Conservation (phyloP, 2,329 filamentous ascomycete genomes). For the Rachicladosporium sp. region DNA sequence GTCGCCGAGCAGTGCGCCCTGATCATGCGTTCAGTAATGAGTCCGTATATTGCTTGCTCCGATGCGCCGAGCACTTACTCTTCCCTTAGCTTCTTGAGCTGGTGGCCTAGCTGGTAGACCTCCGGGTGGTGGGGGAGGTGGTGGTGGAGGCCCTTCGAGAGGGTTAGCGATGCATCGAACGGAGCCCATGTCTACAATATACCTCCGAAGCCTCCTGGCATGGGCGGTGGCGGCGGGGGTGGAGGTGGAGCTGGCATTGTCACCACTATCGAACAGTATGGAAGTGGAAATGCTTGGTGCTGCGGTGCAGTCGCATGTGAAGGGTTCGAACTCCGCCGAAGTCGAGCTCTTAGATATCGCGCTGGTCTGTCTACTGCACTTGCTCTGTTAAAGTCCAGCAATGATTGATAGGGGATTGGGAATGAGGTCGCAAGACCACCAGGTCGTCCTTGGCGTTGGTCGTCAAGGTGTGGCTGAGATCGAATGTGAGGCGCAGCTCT, state of each 20-base stretch:
- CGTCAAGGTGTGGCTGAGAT: no score
- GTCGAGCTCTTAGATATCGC: no score
- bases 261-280: no score
- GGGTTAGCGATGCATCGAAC: background rate
- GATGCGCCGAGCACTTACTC: slow-evolving; percentile 42
- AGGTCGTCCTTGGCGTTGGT: no score
- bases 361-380: no score
- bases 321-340: no score
- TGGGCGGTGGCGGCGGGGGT: slow-evolving; percentile 52
- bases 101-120: slow-evolving; percentile 46
- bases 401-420: no score
- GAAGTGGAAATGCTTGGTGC: no score
- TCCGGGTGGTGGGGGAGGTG: slow-evolving; percentile 51
- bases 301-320: no score
- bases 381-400: no score
- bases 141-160: slow-evolving; percentile 39
- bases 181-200: background rate
- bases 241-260: slow-evolving; percentile 51
- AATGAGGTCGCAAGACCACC: no score
- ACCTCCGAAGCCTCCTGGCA: slow-evolving; percentile 44
- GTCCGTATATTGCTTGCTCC: background rate
- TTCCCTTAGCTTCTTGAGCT: slow-evolving; percentile 41
- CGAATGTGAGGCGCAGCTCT: no score
- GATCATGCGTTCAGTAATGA: slow-evolving; percentile 1
- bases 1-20: slow-evolving; percentile 80